These are phyloP conservation scores for Camellia lanceoleosa DNA, from an alignment of 148 eudicot species.

Conservation along the genomic window DNA sequence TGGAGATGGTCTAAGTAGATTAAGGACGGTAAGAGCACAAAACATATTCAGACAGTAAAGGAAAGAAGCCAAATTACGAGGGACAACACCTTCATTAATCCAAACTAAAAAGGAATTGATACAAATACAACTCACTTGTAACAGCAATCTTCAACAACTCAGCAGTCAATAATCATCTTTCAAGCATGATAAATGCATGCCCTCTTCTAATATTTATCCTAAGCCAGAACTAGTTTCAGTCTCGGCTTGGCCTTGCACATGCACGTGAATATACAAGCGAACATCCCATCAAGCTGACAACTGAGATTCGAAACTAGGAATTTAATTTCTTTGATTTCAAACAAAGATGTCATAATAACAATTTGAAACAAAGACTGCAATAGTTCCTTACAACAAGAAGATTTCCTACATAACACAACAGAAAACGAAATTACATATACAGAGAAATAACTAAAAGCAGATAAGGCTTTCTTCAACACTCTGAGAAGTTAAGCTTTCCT, in stretches of 20 bases:
- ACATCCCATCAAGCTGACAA: background rate
- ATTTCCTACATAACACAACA: conserved; percentile 2
- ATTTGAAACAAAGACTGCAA: background rate
- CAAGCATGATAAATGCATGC: too few relatives aligned
- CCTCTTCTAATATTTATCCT: too few relatives aligned
- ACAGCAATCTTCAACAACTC: background rate
- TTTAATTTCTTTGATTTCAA: background rate
- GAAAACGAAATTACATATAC: background rate
- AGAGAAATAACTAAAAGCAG: background rate
- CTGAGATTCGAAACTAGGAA: background rate
- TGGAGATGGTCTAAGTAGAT: too few relatives aligned
- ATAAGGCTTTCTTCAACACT: background rate
- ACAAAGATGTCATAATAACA: background rate
- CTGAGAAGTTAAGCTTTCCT: conserved; percentile 1
- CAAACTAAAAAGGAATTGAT: too few relatives aligned
- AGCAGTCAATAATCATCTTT: background rate
- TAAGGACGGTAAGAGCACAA: too few relatives aligned
- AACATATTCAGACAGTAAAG: too few relatives aligned
- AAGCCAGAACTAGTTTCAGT: too few relatives aligned
- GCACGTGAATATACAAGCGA: background rate
- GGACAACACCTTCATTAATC: too few relatives aligned
- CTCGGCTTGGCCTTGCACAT: too few relatives aligned
- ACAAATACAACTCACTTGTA: too few relatives aligned
- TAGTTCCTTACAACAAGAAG: background rate
- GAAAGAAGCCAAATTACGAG: too few relatives aligned